These are phyloP conservation scores for Lojkania enalia DNA, from an alignment of 2,329 filamentous ascomycete genomes.

Conservation along the genomic window DNA sequence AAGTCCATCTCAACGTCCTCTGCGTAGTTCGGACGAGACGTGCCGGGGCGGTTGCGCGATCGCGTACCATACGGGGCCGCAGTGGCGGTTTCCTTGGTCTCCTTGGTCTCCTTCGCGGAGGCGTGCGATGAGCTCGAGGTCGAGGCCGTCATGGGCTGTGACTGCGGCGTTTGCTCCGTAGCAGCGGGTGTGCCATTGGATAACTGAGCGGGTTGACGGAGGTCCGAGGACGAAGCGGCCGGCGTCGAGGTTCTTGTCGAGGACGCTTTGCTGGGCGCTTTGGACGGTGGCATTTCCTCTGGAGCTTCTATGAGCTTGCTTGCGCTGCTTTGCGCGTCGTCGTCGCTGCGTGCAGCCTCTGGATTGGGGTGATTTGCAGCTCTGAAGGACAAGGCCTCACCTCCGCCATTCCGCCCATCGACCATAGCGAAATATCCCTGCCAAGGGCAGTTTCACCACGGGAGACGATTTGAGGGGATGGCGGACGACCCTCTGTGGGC, in stretches of 20 bases:
- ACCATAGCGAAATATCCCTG: constrained; percentile 36
- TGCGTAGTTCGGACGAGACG: constrained; percentile 87
- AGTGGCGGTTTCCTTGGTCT: constrained; percentile 32
- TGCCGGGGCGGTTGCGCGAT: constrained; percentile 83
- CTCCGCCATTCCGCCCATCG: constrained; percentile 42
- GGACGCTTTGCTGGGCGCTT: constrained; percentile 39
- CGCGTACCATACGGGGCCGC: constrained; percentile 85
- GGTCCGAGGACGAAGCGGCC: constrained; percentile 29
- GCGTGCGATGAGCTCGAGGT: constrained; percentile 35
- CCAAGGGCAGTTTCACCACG: constrained; percentile 21
- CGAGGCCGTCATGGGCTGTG: constrained; percentile 32
- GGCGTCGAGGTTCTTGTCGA: constrained; percentile 41
- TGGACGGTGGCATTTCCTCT: constrained; percentile 34
- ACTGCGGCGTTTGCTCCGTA: constrained; percentile 32
- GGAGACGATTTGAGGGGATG: constrained; percentile 21
- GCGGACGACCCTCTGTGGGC: constrained; percentile 24
- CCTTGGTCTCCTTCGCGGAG: constrained; percentile 39
- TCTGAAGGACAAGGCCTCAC: constrained; percentile 36
- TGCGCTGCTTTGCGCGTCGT: constrained; percentile 31
- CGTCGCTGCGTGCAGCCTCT: constrained; percentile 34
- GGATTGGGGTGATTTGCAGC: constrained; percentile 34
- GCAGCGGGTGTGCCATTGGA: constrained; percentile 32
- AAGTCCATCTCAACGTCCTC: constrained; percentile 93
- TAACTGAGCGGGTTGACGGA: constrained; percentile 25
- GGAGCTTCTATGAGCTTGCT: constrained; percentile 23